phyloP scores from a whole-genome alignment of 148 eudicot genomes.

The Amaranthus hypochondriacus region DNA sequence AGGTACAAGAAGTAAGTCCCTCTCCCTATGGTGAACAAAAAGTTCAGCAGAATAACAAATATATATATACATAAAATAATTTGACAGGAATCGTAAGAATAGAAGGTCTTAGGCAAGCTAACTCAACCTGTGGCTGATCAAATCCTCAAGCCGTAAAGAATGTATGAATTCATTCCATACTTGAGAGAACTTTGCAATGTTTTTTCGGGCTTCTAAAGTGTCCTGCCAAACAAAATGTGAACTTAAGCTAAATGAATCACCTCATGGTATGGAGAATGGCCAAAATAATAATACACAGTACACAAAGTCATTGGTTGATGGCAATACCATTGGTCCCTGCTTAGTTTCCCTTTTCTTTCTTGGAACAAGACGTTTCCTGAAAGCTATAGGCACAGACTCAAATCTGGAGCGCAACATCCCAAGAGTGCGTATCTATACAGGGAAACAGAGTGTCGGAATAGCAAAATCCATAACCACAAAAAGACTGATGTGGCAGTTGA shows the following conservation, averaged over 20 bases:
- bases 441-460: slow-evolving; percentile 6
- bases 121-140: slow-evolving; percentile 73
- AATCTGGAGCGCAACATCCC: slow-evolving; percentile 98
- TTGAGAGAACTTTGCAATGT: slow-evolving; percentile 88
- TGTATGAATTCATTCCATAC: slow-evolving; percentile 95
- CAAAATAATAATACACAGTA: slow-evolving; percentile 6
- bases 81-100: background rate
- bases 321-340: slow-evolving; percentile 42
- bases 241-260: slow-evolving; percentile 1
- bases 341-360: slow-evolving; percentile 38
- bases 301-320: slow-evolving; percentile 10
- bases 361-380: slow-evolving; percentile 79
- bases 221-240: slow-evolving; percentile 33
- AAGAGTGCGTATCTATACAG: slow-evolving; percentile 77
- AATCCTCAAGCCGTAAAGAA: slow-evolving; percentile 86
- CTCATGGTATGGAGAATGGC: background rate
- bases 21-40: slow-evolving; percentile 54
- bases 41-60: slow-evolving; percentile 13
- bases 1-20: slow-evolving; percentile 91
- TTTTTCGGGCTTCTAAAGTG: slow-evolving; percentile 45
- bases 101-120: slow-evolving; percentile 10
- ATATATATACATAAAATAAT: background rate
- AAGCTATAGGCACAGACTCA: slow-evolving; percentile 86
- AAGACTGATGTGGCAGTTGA: background rate
- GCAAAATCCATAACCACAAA: slow-evolving; percentile 4